Evolutionary conservation across 768 basidiomycete species (phyloP).

Genomic region (Serendipita sp.): DNA sequence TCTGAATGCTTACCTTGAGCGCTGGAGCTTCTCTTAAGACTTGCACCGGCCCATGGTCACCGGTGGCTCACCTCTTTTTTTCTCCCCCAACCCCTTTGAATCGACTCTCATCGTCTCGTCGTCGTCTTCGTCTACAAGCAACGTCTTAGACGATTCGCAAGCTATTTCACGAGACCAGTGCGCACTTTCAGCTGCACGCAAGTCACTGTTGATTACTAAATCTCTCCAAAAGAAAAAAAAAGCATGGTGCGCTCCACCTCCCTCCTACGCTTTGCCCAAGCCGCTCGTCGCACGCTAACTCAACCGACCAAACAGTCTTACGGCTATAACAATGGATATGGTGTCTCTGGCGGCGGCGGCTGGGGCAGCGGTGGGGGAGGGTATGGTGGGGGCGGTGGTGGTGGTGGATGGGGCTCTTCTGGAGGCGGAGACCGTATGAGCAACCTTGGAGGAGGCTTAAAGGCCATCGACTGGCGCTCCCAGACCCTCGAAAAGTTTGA

Average conservation of each 20-base stretch:
- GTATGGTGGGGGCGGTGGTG: slow-evolving; percentile 31
- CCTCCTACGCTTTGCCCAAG: slow-evolving; percentile 9
- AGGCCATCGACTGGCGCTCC: slow-evolving; percentile 68
- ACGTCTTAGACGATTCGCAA: no score
- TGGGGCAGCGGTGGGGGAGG: slow-evolving; percentile 21
- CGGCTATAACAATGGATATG: slow-evolving; percentile 20
- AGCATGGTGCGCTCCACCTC: slow-evolving; percentile 5
- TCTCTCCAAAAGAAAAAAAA: background rate
- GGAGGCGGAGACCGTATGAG: slow-evolving; percentile 55
- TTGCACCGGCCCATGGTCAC: no score
- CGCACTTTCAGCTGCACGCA: no score
- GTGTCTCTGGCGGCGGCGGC: slow-evolving; percentile 27
- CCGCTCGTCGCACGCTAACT: background rate
- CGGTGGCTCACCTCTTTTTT: no score
- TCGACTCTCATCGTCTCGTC: no score
- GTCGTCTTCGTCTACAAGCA: no score
- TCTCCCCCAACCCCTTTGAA: no score
- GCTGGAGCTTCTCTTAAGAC: no score
- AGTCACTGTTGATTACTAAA: no score
- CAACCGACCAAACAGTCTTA: slow-evolving; percentile 14
- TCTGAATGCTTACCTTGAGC: no score
- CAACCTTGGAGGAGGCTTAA: slow-evolving; percentile 66
- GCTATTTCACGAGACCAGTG: no score
- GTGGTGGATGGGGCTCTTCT: slow-evolving; percentile 38
- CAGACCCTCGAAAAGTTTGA: slow-evolving; percentile 73